phyloP scores from a whole-genome alignment of 2,329 filamentous ascomycete genomes.

The Cryphonectria nitschkei region DNA sequence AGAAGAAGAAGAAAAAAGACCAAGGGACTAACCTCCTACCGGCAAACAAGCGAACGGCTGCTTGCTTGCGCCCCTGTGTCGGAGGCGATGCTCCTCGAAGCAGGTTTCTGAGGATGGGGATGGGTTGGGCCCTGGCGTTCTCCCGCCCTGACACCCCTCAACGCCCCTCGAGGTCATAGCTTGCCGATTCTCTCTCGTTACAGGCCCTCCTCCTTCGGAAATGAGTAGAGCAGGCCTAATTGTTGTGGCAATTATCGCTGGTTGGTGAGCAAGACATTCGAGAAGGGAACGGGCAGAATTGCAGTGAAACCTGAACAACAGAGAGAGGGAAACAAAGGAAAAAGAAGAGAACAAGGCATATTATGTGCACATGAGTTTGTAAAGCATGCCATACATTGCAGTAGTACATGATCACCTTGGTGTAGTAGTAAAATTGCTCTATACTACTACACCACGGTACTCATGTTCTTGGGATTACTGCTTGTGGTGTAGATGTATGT shows the following conservation, averaged over 20 bases:
- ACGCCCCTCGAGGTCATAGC: neutral
- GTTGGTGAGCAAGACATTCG: neutral
- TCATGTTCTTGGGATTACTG: neutral
- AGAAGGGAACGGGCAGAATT: neutral
- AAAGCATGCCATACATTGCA: neutral
- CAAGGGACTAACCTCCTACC: neutral
- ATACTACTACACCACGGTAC: too few species aligned
- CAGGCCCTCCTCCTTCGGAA: neutral
- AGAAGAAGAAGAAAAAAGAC: neutral
- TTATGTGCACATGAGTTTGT: neutral
- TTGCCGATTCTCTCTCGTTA: neutral
- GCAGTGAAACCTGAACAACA: neutral
- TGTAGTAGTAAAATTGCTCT: too few species aligned
- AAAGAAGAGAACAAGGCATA: neutral
- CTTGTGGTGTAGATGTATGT: neutral
- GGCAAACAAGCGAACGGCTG: slow-evolving; percentile 9
- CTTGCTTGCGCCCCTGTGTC: neutral
- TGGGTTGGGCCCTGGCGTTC: neutral
- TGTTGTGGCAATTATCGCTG: neutral
- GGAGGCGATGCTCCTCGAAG: neutral
- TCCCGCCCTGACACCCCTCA: neutral
- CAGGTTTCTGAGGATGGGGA: neutral
- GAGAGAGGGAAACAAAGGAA: neutral
- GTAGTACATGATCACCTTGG: neutral
- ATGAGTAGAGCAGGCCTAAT: neutral